Evolutionary conservation across 2,329 filamentous ascomycete species (phyloP).

Genomic region (Curvularia hawaiiensis): DNA sequence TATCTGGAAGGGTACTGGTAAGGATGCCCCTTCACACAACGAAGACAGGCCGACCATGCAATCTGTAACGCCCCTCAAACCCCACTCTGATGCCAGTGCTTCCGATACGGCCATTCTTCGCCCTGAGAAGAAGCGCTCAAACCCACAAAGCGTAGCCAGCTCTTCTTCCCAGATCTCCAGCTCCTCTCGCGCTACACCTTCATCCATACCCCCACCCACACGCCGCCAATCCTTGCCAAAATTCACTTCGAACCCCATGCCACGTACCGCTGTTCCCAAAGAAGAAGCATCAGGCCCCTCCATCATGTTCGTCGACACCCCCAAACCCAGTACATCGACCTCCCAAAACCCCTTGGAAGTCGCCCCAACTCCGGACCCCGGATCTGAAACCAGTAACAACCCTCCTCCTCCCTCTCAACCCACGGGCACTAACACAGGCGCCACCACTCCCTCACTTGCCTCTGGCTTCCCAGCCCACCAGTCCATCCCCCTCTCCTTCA

Average conservation of each 20-base stretch:
- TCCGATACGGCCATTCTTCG: conserved; percentile 38
- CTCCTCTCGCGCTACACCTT: conserved; percentile 32
- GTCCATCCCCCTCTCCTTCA: conserved; percentile 76
- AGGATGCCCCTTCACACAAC: conserved; percentile 13
- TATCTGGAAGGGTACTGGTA: conserved; percentile 32
- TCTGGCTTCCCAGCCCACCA: conserved; percentile 62
- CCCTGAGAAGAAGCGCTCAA: conserved; percentile 5
- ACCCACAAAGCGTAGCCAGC: conserved; percentile 22
- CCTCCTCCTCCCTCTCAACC: conserved; percentile 3
- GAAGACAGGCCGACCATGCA: conserved; percentile 23
- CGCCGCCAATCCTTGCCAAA: conserved; percentile 61
- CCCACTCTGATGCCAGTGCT: conserved; percentile 30
- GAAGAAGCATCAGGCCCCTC: conserved; percentile 67
- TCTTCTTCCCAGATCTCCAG: conserved; percentile 26
- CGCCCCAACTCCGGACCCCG: conserved; percentile 1
- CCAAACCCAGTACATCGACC: conserved; percentile 25
- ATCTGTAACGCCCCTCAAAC: conserved; percentile 31
- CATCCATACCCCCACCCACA: conserved; percentile 55
- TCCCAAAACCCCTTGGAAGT: conserved; percentile 28
- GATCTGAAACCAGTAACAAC: not conserved
- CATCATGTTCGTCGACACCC: conserved; percentile 73
- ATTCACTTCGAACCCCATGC: conserved; percentile 76
- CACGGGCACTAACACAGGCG: not conserved
- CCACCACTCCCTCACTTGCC: conserved; percentile 21
- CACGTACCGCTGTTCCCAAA: conserved; percentile 69